Conservation (phyloP, 768 basidiomycete genomes). For the Pisolithus marmoratus region DNA sequence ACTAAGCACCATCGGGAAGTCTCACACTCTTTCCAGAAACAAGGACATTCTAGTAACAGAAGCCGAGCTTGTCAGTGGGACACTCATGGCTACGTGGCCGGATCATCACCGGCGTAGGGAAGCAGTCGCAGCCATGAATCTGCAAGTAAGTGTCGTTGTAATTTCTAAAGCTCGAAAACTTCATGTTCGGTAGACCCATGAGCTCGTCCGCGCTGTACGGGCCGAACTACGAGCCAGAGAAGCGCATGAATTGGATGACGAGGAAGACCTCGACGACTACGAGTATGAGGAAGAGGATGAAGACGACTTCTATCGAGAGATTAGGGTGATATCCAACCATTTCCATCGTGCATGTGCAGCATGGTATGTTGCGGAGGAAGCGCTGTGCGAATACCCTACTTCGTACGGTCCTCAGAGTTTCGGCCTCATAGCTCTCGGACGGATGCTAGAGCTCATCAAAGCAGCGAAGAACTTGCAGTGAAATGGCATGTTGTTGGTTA, state of each 20-base stretch:
- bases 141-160: constrained; percentile 30
- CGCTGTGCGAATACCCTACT: constrained; percentile 16
- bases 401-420: constrained; percentile 41
- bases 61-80: constrained; percentile 40
- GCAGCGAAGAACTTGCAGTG: constrained; percentile 10
- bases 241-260: constrained; percentile 16
- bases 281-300: constrained; percentile 23
- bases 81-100: constrained; percentile 39
- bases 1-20: constrained; percentile 28
- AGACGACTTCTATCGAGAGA: constrained; percentile 23
- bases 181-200: constrained; percentile 29
- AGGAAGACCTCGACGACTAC: constrained; percentile 17
- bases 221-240: constrained; percentile 22
- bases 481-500: constrained; percentile 10
- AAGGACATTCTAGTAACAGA: constrained; percentile 32
- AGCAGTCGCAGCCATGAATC: constrained; percentile 37
- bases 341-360: constrained; percentile 41
- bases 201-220: constrained; percentile 33
- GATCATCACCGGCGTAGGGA: constrained; percentile 38
- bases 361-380: constrained; percentile 35
- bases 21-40: constrained; percentile 34
- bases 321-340: constrained; percentile 21
- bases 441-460: constrained; percentile 37
- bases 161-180: not conserved
- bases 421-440: constrained; percentile 39